These are phyloP conservation scores for Urochloa ruziziensis DNA, from an alignment of 176 grass and related monocot genomes.

Conservation along the genomic window DNA sequence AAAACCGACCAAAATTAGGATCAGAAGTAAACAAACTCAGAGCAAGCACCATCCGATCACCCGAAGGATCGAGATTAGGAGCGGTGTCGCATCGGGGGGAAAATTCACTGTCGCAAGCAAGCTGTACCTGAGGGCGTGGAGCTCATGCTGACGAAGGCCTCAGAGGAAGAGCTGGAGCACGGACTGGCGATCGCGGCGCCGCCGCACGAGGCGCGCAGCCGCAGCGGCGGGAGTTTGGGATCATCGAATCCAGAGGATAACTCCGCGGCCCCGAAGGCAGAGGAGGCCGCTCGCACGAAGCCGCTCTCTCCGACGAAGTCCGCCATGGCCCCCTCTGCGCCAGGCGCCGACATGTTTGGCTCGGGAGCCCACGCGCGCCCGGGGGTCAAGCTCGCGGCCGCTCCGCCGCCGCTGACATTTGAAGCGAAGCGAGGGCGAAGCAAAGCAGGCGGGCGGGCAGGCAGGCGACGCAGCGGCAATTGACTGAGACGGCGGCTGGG, in stretches of 20 bases:
- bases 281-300: slow-evolving; percentile 40
- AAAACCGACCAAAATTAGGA: slow-evolving; percentile 9
- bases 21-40: slow-evolving; percentile 2
- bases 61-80: slow-evolving; percentile 31
- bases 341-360: slow-evolving; percentile 41
- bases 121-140: slow-evolving; percentile 78
- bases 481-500: neutral
- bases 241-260: neutral
- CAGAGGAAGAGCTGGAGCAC: slow-evolving; percentile 48
- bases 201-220: slow-evolving; percentile 26
- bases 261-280: neutral
- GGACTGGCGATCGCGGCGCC: slow-evolving; percentile 27
- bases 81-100: neutral
- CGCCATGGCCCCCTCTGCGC: slow-evolving; percentile 43
- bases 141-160: slow-evolving; percentile 68
- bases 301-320: slow-evolving; percentile 47
- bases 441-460: slow-evolving; percentile 8
- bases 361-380: neutral
- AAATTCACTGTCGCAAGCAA: neutral
- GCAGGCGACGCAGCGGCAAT: neutral
- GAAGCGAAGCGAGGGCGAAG: slow-evolving; percentile 23
- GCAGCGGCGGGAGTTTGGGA: slow-evolving; percentile 56
- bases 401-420: slow-evolving; percentile 29
- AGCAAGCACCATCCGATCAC: neutral
- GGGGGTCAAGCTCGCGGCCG: neutral